A percentile compares a stretch with the other conserved stretches of the same genome.
Conservation (phyloP, 495 filamentous ascomycete species). For the Xylaria venustula region DNA sequence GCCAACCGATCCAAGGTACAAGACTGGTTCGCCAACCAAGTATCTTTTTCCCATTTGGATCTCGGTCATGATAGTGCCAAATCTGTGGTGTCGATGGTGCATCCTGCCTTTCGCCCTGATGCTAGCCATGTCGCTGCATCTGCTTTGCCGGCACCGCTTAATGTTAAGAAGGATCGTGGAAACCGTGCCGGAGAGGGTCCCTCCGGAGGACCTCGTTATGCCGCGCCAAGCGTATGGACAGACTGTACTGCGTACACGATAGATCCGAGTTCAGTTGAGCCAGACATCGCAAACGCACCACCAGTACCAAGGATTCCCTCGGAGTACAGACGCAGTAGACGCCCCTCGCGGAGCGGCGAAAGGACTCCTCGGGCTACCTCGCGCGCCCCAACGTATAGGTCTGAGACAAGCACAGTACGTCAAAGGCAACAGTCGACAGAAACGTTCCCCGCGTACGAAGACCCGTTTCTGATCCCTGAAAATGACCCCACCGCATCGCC, state of each 20-base stretch:
- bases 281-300: neutral
- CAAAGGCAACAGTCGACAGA: neutral
- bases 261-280: neutral
- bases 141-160: conserved; percentile 21
- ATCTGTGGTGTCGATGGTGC: conserved; percentile 23
- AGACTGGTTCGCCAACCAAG: conserved; percentile 21
- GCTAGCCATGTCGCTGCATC: conserved; percentile 12
- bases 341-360: too few relatives aligned
- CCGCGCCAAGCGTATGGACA: conserved; percentile 15
- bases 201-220: neutral
- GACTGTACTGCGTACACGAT: conserved; percentile 20
- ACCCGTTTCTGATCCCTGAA: neutral
- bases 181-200: neutral
- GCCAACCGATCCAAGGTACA: conserved; percentile 16
- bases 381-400: neutral
- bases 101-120: conserved; percentile 28
- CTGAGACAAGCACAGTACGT: neutral
- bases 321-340: neutral
- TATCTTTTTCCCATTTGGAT: neutral
- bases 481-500: neutral
- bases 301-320: conserved; percentile 21
- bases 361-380: neutral
- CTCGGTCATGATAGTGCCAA: conserved; percentile 12
- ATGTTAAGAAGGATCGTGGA: conserved; percentile 6
- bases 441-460: neutral